These are phyloP conservation scores for Botryotinia narcissicola DNA, from an alignment of 2,329 filamentous ascomycete genomes.

Conservation along the genomic window DNA sequence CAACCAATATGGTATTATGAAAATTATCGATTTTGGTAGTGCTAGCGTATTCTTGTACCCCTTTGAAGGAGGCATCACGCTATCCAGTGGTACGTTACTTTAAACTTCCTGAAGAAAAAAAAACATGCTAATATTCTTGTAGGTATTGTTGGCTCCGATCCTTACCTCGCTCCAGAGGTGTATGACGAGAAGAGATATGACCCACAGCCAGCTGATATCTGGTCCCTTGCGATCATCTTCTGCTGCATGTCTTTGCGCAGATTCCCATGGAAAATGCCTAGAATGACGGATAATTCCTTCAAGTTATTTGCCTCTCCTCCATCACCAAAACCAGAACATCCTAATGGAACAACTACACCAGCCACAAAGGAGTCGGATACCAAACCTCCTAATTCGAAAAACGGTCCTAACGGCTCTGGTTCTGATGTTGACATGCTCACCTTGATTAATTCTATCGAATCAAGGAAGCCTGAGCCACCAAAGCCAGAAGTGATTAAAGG, in stretches of 20 bases:
- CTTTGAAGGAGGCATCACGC: constrained; percentile 84
- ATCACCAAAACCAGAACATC: constrained; percentile 59
- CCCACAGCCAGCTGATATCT: constrained; percentile 90
- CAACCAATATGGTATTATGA: constrained; percentile 96
- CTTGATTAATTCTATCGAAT: constrained; percentile 3
- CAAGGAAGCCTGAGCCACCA: constrained; percentile 40
- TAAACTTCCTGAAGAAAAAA: not conserved
- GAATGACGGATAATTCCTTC: constrained; percentile 89
- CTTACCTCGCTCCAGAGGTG: constrained; percentile 94
- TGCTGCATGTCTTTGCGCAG: constrained; percentile 96
- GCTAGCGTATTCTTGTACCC: constrained; percentile 97
- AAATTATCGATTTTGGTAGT: constrained; percentile 98
- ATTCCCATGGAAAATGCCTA: constrained; percentile 96
- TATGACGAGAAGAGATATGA: constrained; percentile 94
- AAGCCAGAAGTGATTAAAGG: constrained; percentile 78
- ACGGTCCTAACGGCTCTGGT: not conserved
- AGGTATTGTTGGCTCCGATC: constrained; percentile 83
- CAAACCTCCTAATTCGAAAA: constrained; percentile 7
- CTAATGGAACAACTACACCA: constrained; percentile 24
- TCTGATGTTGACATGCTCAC: not conserved
- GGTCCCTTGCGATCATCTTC: constrained; percentile 97
- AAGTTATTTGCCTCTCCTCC: constrained; percentile 87
- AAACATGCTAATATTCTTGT: constrained; percentile 22
- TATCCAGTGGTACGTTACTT: constrained; percentile 68
- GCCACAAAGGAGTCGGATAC: constrained; percentile 19